Evolutionary conservation across 306 rosid genomes (phyloP), one percentile per base, ranked within the genome.

Genomic region (Astragalus membranaceus): DNA sequence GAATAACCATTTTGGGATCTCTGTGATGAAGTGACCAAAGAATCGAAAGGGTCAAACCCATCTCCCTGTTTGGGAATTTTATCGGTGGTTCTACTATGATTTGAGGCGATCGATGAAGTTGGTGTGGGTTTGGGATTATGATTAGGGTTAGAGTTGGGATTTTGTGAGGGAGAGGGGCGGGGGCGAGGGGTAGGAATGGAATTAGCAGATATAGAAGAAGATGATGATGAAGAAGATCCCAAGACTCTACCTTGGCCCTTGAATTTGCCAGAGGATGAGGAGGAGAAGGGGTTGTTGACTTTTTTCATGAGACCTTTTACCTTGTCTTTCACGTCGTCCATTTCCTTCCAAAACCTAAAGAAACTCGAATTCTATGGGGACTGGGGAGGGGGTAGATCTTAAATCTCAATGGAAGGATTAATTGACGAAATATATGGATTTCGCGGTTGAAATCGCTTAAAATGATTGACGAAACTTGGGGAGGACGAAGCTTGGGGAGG

Each of bases 241-340:
- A 95, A 75, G 59, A 89, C 95, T 77, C 97, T 72, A 55, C 97
- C 97, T 84, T 87, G 99, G 65, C 99, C 99, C 44, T 91, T 91
- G 86, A 95, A 95, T 83, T 83, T 95, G 9, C 81, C 75, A 16
- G 99, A 91, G 48, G 95, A 85, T 0, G 97, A 72, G 10, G 78
- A 82, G 0, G 95, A 68, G 48, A 80, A 78, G n/a, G 86, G 66
- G 15, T 72, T 84, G 78, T 86, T 86, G 71, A 91, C 90, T 78
- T 86, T 89, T 67, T 95, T 95, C 85, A 95, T 87, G 85, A 91
- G 89, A 2, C 95, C 97, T 69, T 95, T 95, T 30, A 95, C 47
- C 83, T 95, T 95, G 66, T 72, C 99, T 83, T 94, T 94, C 77
- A 94, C 20, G 56, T 91, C 99, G 44, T 5, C 99, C 99, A 95